Base-by-base conservation (phyloP, 73 alveolate genomes). In the Paramecium caudatum region DNA sequence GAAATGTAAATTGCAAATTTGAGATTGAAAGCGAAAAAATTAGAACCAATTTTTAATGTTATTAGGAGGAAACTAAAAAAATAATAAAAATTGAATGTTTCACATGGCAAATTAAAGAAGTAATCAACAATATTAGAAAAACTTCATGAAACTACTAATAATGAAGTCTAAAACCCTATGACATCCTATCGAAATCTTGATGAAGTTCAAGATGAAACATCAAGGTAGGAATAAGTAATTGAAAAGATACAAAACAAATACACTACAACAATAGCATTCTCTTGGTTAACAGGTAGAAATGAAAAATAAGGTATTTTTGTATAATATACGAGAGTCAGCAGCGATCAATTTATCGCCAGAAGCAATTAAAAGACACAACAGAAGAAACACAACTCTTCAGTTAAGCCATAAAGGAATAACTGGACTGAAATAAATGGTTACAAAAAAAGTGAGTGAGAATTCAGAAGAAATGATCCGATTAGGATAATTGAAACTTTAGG, bases 31-130 rank as follows among this genome's bases (percentile, higher is more conserved):
- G 88, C 88, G 0, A 74, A 74, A 43, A 74, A 74, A 45, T 74
- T 74, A 74, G 88, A 74, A 37, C 88, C 88, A 21, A 74, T 74
- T 0, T 74, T 74, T 45, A 74, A 74, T 74, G 88, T 74, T 15
- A 74, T 74, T 10, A 74, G 88, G 21, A 74, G 88, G 21, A 74
- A 74, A 74, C 30, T 74, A 2, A 74, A 74, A 74, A 10, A 39
- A 12, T 41, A 43, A 43, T 25, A 74, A 74, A 41, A 9, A 19
- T 68, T 37, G n/a, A 68, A 32, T 68, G 25, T 13, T 12, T 68
- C 84, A n/a, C 13, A 47, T 27, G 61, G 34, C 34, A 68, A 33
- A 34, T 32, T 37, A 32, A 34, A 32, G 19, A 68, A 33, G 13
- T n/a, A 68, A 68, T 68, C 47, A 32, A 68, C 37, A 0, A 2